Base-by-base conservation (phyloP, 441 rosid species). In the Syzygium malaccense region DNA sequence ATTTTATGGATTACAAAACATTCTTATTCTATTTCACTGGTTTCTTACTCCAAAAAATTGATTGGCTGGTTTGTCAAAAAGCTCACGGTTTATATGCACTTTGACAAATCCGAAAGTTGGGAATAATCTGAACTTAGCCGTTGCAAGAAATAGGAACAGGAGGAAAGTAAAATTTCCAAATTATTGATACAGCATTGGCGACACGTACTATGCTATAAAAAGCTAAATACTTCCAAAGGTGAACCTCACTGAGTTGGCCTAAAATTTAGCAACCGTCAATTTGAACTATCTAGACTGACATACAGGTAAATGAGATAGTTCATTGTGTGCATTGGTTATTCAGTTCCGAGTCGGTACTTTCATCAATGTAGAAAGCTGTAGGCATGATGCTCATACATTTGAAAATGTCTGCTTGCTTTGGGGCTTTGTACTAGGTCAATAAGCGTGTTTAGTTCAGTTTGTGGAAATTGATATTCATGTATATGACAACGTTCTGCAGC, bases 401-500 rank as follows among this genome's bases (percentile, higher is more conserved):
- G 51, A 75, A 75, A 75, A 75, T 41, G n/a, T 75, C 83, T 75
- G 71, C 37, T 62, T n/a, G 71, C 71, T 62, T n/a, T n/a, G 51
- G 17, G 51, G 83, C 51, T 37, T 75, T 75, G 14, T 20, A 37
- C 51, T 75, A 75, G 51, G 83, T 75, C 83, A 37, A 11, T 41
- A 37, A 41, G 83, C 14, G 8, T 6, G 51, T 20, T 75, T 75
- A 75, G 51, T 37, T 20, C 17, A 37, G 51, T 75, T 41, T 75
- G 6, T 37, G 83, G 53, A 41, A 75, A 41, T 75, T 75, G 10
- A 75, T 41, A 41, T 13, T 41, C 83, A 41, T 75, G 83, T 12
- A 75, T 12, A 75, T 41, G 51, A 75, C 1, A 15, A 6, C 6
- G 4, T 4, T 87, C 80, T 90, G 92, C 98, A 97, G 99, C 98